These are phyloP conservation scores for Lepidopterella palustris DNA, from an alignment of 495 filamentous ascomycete species.

Conservation along the genomic window DNA sequence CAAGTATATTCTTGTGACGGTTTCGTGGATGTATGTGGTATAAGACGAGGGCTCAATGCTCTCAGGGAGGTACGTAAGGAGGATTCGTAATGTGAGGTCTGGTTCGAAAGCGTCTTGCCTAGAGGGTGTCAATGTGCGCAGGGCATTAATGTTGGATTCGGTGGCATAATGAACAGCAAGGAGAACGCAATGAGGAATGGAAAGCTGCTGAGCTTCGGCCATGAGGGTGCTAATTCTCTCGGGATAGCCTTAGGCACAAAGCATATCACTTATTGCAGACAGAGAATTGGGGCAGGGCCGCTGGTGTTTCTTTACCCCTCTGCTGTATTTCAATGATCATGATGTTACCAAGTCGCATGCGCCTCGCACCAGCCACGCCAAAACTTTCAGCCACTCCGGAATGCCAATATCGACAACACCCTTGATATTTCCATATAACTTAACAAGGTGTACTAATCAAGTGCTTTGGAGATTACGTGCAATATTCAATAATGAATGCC, in stretches of 20 bases:
- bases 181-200: slow-evolving; percentile 54
- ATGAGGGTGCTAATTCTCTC: not conserved
- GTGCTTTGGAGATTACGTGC: too few relatives aligned
- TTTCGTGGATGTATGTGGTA: slow-evolving; percentile 50
- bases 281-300: not conserved
- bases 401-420: too few relatives aligned
- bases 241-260: not conserved
- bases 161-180: slow-evolving; percentile 57
- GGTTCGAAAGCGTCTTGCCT: slow-evolving; percentile 54
- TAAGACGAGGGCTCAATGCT: slow-evolving; percentile 61
- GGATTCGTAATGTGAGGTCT: slow-evolving; percentile 67
- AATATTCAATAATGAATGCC: too few relatives aligned
- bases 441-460: too few relatives aligned
- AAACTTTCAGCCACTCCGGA: not conserved
- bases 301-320: too few relatives aligned
- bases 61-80: slow-evolving; percentile 82
- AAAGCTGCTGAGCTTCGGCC: slow-evolving; percentile 37
- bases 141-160: slow-evolving; percentile 51
- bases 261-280: not conserved
- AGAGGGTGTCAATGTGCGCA: slow-evolving; percentile 56
- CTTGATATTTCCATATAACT: too few relatives aligned
- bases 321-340: too few relatives aligned
- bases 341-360: not conserved
- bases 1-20: slow-evolving; percentile 36
- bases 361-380: not conserved